Base-by-base conservation (phyloP, 495 filamentous ascomycete species). In the Glarea lozoyensis region DNA sequence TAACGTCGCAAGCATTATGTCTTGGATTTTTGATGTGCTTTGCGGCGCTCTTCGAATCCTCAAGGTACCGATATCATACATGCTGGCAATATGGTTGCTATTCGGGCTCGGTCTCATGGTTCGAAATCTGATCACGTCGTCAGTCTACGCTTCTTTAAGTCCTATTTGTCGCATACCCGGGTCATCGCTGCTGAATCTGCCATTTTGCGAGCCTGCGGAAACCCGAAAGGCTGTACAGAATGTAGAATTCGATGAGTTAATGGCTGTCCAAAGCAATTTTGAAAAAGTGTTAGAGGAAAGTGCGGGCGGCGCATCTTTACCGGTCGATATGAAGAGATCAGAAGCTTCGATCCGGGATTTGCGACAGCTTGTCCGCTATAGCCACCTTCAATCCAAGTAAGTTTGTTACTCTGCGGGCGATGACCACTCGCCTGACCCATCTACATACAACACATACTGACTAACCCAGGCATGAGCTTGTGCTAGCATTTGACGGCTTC, bases 301-400 rank as follows among this genome's bases (percentile, higher is more conserved):
- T 12, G 66, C 72, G 2, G 63, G 72, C 15, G 67, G 74, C n/a
- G 71, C 70, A 1, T 70, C 70, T 4, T 61, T 85, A 12, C 82
- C 81, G 1, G 58, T 79, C 45, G 75, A 80, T 48, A 83, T 86
- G 73, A 84, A 82, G 60, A 65, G 76, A 20, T 75, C 79, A 13
- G 83, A 88, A 53, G 66, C 76, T 15, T 76, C 79, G 3, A 79
- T 89, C 18, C 79, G 85, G 45, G 82, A 86, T 44, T 64, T 88
- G 18, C 75, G 79, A 10, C 81, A 83, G 39, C 57, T 81, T 33
- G 79, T 86, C 6, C 40, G 27, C 17, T 57, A 57, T 33, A 54
- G 50, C 31, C 41, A 45, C 3, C 19, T 56, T 16, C 39, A 48
- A 17, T 50, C 54, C 2, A 53, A 50, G 53, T 56, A 47, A 56